Conservation (phyloP, 2,329 filamentous ascomycete species). For the Davidsoniella australis region DNA sequence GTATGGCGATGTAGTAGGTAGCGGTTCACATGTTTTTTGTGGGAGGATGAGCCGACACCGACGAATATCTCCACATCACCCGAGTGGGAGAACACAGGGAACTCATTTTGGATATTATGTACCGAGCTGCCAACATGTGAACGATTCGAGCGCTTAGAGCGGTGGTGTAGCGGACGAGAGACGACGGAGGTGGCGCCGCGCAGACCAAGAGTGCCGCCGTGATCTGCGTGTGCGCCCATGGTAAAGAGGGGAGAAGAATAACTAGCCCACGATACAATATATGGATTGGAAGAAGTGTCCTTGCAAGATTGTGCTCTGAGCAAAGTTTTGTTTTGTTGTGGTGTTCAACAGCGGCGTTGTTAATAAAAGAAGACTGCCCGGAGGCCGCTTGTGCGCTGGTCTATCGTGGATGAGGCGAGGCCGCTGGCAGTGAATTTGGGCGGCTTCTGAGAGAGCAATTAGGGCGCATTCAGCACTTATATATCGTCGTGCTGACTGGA, state of each 20-base stretch:
- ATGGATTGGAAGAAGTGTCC: neutral
- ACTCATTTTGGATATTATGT: constrained; percentile 68
- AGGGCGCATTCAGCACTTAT: too few species aligned
- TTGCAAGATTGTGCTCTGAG: neutral
- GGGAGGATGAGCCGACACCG: constrained; percentile 29
- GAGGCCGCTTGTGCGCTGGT: too few species aligned
- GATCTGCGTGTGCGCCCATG: constrained; percentile 19
- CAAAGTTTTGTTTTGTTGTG: neutral
- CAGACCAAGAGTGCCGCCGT: constrained; percentile 34
- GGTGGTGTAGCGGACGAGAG: constrained; percentile 36
- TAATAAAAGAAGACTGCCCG: too few species aligned
- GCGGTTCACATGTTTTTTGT: constrained; percentile 48
- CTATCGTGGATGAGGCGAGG: neutral
- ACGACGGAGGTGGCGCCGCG: constrained; percentile 45
- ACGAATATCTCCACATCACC: constrained; percentile 88
- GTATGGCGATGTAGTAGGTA: constrained; percentile 82
- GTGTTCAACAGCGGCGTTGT: too few species aligned
- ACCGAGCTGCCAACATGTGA: constrained; percentile 60
- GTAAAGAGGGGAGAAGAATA: constrained; percentile 39
- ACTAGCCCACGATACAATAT: too few species aligned
- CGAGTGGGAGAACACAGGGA: constrained; percentile 75
- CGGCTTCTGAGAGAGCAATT: too few species aligned
- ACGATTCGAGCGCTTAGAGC: constrained; percentile 57
- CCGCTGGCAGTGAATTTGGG: too few species aligned
- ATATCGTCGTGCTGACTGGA: too few species aligned